Base-by-base conservation (phyloP, 1,139 yeast genomes). In the Spencermartinsiella ligniputridi region DNA sequence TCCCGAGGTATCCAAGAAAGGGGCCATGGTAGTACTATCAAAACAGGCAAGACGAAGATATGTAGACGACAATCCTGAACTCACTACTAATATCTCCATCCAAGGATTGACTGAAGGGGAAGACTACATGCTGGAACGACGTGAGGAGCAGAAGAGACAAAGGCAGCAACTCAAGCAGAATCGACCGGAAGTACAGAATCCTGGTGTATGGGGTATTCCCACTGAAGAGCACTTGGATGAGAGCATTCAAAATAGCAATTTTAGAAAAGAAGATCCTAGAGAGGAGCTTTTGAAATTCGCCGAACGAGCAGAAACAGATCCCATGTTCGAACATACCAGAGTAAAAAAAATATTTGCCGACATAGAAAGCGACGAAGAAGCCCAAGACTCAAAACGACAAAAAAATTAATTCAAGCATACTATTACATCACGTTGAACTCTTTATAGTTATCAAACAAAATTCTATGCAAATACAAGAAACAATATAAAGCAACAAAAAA, bases 221-320 rank as follows among this genome's bases (percentile, higher is more conserved):
- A 58, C 53, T 30, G 52, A 50, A 15, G 54, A 56, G 38, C 55
- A 52, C 40, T 51, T 57, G 13, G 47, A 50, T 17, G 47, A 49
- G 9, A 55, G 54, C 39, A 53, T 55, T 6, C 43, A 47, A 11
- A 34, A 56, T 19, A 50, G 57, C 37, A 41, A 40, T 20, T 40
- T 55, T 34, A 48, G 51, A 11, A 48, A 51, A 19, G 69, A 67
- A 47, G 71, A 67, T 46, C 70, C 71, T 2, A 50, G 71, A 29
- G 70, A 66, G 43, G 69, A 65, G 12, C 49, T 67, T 38, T 53
- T 65, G 22, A 63, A 63, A 45, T 66, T 57, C 42, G 68, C 69
- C 5, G 61, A 60, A 18, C 48, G 54, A n/a, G 62, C 65, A 9
- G 52, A 61, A 42, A 48, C 54, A 17, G 57, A 59, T 33, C 57